Conservation (phyloP, 148 eudicot species). For the Rhododendron ferrugineum region DNA sequence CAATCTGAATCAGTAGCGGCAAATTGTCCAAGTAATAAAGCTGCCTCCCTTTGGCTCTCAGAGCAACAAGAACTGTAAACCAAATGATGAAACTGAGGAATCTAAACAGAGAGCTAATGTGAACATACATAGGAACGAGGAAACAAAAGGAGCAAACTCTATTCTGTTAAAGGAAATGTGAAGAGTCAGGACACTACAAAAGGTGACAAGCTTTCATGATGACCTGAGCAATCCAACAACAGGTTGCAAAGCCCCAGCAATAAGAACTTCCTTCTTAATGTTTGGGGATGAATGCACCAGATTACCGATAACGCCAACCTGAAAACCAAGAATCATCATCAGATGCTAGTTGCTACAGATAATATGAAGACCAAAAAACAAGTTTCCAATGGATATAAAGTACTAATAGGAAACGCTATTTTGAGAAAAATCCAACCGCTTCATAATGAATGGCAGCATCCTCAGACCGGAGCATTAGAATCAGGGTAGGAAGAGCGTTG, state of each 20-base stretch:
- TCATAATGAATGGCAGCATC: conserved; percentile 90
- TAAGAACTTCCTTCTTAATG: conserved; percentile 87
- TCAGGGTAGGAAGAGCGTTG: conserved; percentile 80
- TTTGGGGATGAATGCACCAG: conserved; percentile 93
- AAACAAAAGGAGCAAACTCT: neutral
- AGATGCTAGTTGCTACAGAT: conserved; percentile 1
- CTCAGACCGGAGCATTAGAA: conserved; percentile 82
- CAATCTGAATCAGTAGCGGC: conserved; percentile 82
- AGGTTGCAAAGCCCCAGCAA: conserved; percentile 95
- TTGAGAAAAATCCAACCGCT: conserved; percentile 48
- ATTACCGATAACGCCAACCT: conserved; percentile 99
- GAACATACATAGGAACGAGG: neutral
- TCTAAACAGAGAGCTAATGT: neutral
- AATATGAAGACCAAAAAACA: neutral
- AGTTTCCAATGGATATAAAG: neutral
- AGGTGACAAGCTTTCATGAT: neutral
- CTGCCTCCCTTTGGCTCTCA: conserved; percentile 86
- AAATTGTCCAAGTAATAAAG: conserved; percentile 80
- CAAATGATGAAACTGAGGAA: conserved; percentile 8
- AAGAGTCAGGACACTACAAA: neutral
- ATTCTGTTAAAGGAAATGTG: neutral
- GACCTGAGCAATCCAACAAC: conserved; percentile 87
- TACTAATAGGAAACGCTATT: conserved; percentile 13
- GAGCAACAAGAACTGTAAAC: conserved; percentile 60
- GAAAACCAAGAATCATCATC: conserved; percentile 12